Evolutionary conservation across 2,329 filamentous ascomycete species (phyloP).

Genomic region (Coleophoma cylindrospora): DNA sequence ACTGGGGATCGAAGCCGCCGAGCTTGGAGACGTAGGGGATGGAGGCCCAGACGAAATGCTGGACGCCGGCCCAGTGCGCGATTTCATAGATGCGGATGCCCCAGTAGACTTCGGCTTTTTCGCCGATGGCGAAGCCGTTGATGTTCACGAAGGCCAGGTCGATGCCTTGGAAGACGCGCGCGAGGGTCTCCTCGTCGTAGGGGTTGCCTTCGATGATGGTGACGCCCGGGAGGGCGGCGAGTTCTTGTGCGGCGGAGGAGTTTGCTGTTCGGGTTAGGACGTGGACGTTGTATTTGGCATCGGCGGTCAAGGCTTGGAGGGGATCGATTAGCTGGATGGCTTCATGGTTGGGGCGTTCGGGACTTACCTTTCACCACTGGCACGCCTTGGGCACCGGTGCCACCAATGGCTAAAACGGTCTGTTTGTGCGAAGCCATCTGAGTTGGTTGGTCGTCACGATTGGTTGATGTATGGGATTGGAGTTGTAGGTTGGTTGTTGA

Average conservation of each 20-base stretch:
- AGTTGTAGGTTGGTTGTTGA: too few relatives aligned
- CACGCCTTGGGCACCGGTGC: neutral
- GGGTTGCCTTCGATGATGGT: conserved; percentile 20
- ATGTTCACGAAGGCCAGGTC: conserved; percentile 14
- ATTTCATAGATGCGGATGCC: conserved; percentile 27
- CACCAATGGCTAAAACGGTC: neutral
- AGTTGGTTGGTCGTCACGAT: too few relatives aligned
- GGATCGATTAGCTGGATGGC: neutral
- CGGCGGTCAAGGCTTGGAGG: neutral
- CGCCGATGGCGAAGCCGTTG: conserved; percentile 16
- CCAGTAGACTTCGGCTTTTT: conserved; percentile 25
- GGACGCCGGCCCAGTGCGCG: conserved; percentile 14
- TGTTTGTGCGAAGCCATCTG: neutral
- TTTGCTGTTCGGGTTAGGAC: neutral
- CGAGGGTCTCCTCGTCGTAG: conserved; percentile 11
- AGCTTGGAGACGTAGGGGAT: conserved; percentile 33
- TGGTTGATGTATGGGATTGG: too few relatives aligned
- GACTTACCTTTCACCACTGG: neutral
- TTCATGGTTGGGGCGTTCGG: neutral
- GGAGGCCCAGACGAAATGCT: conserved; percentile 28
- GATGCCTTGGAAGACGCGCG: conserved; percentile 7
- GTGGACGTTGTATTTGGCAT: neutral
- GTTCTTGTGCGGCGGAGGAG: conserved; percentile 5
- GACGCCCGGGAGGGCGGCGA: conserved; percentile 9
- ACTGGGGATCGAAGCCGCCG: conserved; percentile 28